Conservation (phyloP, 805 yeast genomes). For the Torulaspora indica region DNA sequence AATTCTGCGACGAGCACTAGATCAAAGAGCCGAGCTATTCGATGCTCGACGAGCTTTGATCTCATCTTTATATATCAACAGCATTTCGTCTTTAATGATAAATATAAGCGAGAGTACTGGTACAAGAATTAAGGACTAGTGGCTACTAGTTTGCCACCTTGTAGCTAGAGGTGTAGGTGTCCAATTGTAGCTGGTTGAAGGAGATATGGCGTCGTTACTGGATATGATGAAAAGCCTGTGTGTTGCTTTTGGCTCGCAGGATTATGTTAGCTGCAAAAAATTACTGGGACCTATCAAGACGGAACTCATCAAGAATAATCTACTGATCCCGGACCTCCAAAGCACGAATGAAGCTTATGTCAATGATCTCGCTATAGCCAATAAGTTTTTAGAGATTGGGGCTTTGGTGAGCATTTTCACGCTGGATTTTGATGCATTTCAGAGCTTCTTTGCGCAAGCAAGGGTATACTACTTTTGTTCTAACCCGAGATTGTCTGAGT, state of each 20-base stretch:
- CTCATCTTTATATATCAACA: neutral
- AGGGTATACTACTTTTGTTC: slow-evolving; percentile 63
- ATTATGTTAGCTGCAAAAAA: slow-evolving; percentile 56
- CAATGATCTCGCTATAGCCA: slow-evolving; percentile 70
- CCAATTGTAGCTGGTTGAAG: neutral
- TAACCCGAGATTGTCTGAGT: slow-evolving; percentile 36
- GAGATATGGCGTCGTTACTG: slow-evolving; percentile 49
- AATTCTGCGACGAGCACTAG: slow-evolving; percentile 35
- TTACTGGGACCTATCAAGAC: slow-evolving; percentile 70
- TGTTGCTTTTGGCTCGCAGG: slow-evolving; percentile 53
- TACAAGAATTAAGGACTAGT: neutral
- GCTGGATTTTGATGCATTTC: slow-evolving; percentile 59
- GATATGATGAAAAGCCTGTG: slow-evolving; percentile 67
- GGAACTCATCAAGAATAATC: slow-evolving; percentile 69
- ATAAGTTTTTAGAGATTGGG: slow-evolving; percentile 82
- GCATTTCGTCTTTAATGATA: slow-evolving; percentile 2
- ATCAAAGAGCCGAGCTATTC: neutral
- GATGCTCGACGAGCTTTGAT: neutral
- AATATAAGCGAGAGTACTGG: neutral
- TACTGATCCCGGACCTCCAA: slow-evolving; percentile 60
- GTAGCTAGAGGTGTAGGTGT: neutral
- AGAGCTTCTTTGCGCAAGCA: slow-evolving; percentile 67
- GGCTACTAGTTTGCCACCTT: slow-evolving; percentile 13
- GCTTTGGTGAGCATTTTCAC: slow-evolving; percentile 71
- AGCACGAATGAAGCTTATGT: slow-evolving; percentile 37